These are phyloP conservation scores for Penicillium freii DNA, from an alignment of 2,329 filamentous ascomycete species.

Conservation along the genomic window DNA sequence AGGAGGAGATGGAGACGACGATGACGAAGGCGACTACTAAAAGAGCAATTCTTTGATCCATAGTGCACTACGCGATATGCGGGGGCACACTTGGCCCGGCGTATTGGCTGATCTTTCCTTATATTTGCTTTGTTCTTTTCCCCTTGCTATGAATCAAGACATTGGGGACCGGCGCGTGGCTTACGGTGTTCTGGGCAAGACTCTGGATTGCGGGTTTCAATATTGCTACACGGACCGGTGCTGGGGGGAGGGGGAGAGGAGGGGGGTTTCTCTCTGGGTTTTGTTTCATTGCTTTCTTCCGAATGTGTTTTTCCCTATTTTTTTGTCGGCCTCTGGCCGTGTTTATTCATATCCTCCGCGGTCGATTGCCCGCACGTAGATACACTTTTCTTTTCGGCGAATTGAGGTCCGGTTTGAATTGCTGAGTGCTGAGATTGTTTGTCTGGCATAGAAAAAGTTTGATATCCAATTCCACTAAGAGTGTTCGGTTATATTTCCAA, in stretches of 20 bases:
- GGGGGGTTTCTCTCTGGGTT: conserved; percentile 14
- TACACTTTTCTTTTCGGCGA: conserved; percentile 8
- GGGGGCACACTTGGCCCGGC: neutral
- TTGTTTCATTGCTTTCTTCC: conserved; percentile 3
- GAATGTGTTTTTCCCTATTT: conserved; percentile 1
- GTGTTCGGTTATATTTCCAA: neutral
- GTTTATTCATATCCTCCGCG: conserved; percentile 19
- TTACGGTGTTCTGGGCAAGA: conserved; percentile 30
- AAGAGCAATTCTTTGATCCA: conserved; percentile 1
- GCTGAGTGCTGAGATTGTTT: neutral
- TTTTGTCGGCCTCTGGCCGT: conserved; percentile 15
- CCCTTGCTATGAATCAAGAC: conserved; percentile 22
- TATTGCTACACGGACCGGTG: conserved; percentile 34
- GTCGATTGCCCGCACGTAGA: conserved; percentile 17
- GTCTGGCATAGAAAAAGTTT: conserved; percentile 3
- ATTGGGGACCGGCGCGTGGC: conserved; percentile 21
- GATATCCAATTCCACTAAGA: conserved; percentile 2
- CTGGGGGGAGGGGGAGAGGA: neutral
- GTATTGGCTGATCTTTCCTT: conserved; percentile 1
- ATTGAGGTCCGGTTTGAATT: neutral
- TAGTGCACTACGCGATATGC: neutral
- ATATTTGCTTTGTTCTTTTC: conserved; percentile 5
- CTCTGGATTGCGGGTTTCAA: conserved; percentile 15
- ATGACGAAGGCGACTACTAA: conserved; percentile 34
- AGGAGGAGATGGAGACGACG: conserved; percentile 36